Conservation (phyloP, 139 green algal genomes). For the Asterochloris erici region DNA sequence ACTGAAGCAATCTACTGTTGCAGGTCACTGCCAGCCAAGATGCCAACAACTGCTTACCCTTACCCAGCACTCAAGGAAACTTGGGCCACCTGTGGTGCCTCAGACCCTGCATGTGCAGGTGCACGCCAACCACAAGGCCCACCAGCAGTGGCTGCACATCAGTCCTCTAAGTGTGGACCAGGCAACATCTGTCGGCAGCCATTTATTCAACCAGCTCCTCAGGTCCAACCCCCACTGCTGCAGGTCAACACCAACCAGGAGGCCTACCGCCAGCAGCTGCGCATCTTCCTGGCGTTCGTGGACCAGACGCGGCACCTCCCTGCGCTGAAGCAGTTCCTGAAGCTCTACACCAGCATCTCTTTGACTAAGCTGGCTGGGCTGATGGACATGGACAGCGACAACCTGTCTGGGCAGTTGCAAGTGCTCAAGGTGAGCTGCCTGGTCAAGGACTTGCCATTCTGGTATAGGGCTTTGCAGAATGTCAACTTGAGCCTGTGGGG, state of each 20-base stretch:
- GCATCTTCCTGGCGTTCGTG: constrained; percentile 80
- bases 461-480: no score
- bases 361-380: constrained; percentile 85
- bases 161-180: no score
- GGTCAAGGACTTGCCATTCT: neutral
- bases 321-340: constrained; percentile 79
- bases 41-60: no score
- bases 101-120: no score
- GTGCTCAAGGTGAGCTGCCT: constrained; percentile 39
- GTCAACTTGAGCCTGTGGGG: neutral
- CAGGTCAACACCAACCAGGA: constrained; percentile 79
- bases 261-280: constrained; percentile 87
- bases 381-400: constrained; percentile 74
- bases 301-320: constrained; percentile 67
- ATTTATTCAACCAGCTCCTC: no score
- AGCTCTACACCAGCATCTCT: constrained; percentile 88
- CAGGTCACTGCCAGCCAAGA: no score
- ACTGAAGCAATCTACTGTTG: no score
- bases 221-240: neutral
- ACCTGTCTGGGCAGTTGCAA: constrained; percentile 63
- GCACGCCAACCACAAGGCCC: no score
- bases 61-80: no score
- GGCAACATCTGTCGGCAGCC: no score
- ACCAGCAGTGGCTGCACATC: no score
- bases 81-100: no score